phyloP scores from a whole-genome alignment of 2,329 filamentous ascomycete species.

The Neopestalotiopsis sp. region DNA sequence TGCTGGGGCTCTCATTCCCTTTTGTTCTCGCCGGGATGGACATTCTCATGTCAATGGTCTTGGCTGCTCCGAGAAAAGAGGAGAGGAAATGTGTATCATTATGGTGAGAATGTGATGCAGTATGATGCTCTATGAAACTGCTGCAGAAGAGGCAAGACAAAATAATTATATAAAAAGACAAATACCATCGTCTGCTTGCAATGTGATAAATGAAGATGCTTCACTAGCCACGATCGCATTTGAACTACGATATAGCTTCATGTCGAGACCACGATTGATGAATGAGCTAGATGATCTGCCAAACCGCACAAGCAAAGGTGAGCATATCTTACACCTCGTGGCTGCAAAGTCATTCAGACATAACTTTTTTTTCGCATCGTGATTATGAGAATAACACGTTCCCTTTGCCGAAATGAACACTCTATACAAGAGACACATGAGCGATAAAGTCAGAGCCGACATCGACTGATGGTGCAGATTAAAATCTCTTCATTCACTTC shows the following conservation, averaged over 20 bases:
- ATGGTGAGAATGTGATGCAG: background rate
- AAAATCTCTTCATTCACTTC: slow-evolving; percentile 17
- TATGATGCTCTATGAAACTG: background rate
- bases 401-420: slow-evolving; percentile 34
- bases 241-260: background rate
- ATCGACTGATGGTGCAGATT: slow-evolving; percentile 34
- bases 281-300: background rate
- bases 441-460: slow-evolving; percentile 36
- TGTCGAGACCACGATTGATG: background rate
- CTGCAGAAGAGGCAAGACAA: background rate
- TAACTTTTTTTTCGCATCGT: slow-evolving; percentile 12
- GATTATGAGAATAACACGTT: slow-evolving; percentile 36
- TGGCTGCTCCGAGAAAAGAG: no score
- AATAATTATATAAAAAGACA: background rate
- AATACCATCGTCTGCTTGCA: background rate
- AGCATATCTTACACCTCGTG: background rate
- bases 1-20: no score
- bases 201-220: background rate
- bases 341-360: no score
- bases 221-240: background rate
- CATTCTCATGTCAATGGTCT: background rate
- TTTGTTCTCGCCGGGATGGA: background rate
- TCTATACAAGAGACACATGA: slow-evolving; percentile 26
- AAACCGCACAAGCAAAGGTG: background rate
- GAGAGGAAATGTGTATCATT: background rate